Conservation (phyloP, 371 early-diverging fungal genomes). For the Haplosporangium sp. region DNA sequence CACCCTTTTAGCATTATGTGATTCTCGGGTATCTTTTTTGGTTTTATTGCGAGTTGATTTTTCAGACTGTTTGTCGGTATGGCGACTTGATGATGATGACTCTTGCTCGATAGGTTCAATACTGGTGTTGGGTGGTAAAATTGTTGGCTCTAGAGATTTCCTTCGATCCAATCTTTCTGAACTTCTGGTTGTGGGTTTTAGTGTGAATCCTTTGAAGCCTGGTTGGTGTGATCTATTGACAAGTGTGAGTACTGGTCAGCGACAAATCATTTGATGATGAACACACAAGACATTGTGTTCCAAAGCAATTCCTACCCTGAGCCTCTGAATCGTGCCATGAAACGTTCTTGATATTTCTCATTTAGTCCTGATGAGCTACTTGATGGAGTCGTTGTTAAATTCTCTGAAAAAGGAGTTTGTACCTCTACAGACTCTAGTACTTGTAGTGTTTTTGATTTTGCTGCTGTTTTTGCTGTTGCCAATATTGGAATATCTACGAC, state of each 20-base stretch:
- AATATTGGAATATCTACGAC: neutral
- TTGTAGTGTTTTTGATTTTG: neutral
- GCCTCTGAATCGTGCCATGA: conserved; percentile 38
- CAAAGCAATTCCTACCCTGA: conserved; percentile 27
- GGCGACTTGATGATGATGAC: neutral
- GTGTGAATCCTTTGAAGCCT: conserved; percentile 34
- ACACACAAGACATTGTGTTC: neutral
- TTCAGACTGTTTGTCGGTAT: neutral
- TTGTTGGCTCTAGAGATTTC: neutral
- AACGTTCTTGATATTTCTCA: conserved; percentile 39
- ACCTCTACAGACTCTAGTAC: neutral
- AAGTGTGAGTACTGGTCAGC: neutral
- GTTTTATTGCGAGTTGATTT: neutral
- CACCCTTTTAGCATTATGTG: neutral
- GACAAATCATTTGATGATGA: neutral
- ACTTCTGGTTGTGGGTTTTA: conserved; percentile 11
- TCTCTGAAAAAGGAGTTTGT: neutral
- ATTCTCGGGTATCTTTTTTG: conserved; percentile 7
- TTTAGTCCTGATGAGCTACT: conserved; percentile 21
- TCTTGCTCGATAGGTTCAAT: neutral
- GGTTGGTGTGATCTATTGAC: conserved; percentile 29
- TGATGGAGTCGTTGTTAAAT: neutral
- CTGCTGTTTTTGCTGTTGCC: neutral
- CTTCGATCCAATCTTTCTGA: conserved; percentile 7
- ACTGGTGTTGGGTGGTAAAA: neutral